These are phyloP conservation scores for Blakeslea trispora DNA, from an alignment of 371 early-diverging fungal genomes.

Conservation along the genomic window DNA sequence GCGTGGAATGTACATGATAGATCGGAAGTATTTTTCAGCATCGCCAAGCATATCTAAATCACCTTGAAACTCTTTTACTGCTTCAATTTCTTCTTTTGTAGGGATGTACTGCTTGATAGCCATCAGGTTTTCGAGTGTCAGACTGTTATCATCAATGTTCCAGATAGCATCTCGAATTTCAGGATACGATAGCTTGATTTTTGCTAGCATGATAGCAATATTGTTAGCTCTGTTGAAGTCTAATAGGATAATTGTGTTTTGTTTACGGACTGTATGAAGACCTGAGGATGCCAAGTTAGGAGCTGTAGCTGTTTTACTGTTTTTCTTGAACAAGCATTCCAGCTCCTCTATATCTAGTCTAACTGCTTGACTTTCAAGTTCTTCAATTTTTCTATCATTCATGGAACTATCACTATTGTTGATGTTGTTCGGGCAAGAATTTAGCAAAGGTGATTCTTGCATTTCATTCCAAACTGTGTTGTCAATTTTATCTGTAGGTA, in stretches of 20 bases:
- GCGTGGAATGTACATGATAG: conserved; percentile 73
- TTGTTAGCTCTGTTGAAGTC: conserved; percentile 67
- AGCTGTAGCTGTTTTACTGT: conserved; percentile 4
- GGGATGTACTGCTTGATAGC: conserved; percentile 65
- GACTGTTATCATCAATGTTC: conserved; percentile 62
- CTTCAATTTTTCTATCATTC: conserved; percentile 22
- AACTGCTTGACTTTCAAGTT: background rate
- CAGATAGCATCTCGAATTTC: conserved; percentile 71
- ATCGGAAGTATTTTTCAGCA: conserved; percentile 66
- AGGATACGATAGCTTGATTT: conserved; percentile 64
- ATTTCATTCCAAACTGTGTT: conserved; percentile 64
- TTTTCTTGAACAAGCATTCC: conserved; percentile 44
- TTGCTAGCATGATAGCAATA: conserved; percentile 71
- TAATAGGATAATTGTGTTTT: conserved; percentile 52
- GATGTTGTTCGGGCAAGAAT: conserved; percentile 23
- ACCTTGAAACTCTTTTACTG: conserved; percentile 67
- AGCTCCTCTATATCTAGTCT: conserved; percentile 43
- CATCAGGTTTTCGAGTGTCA: conserved; percentile 58
- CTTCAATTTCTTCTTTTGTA: conserved; percentile 65
- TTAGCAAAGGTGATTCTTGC: conserved; percentile 24
- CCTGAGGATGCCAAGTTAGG: background rate
- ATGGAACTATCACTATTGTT: conserved; percentile 13
- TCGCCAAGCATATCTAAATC: conserved; percentile 64
- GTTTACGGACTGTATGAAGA: conserved; percentile 28
- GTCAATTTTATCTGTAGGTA: conserved; percentile 53